These are phyloP conservation scores for Rhexocercosporidium sp. DNA, from an alignment of 2,329 filamentous ascomycete genomes.

Conservation along the genomic window DNA sequence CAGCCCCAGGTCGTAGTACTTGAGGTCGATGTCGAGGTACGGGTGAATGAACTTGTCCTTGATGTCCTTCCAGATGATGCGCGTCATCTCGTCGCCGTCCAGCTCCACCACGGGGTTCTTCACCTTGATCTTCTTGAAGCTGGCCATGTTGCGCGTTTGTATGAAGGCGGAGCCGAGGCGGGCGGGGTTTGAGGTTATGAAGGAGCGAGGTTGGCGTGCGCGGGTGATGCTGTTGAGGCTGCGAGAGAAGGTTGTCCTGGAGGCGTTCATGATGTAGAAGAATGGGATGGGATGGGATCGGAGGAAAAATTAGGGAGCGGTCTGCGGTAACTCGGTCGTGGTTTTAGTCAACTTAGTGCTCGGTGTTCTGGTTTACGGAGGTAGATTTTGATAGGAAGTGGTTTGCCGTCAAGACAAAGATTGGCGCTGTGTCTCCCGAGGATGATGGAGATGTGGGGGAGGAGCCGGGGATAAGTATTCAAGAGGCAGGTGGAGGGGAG, in stretches of 20 bases:
- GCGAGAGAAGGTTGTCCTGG: slow-evolving; percentile 23
- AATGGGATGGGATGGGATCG: not conserved
- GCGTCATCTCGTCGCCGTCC: slow-evolving; percentile 95
- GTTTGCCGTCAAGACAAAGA: slow-evolving; percentile 11
- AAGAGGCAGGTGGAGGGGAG: not conserved
- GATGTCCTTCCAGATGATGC: slow-evolving; percentile 99
- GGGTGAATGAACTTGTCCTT: slow-evolving; percentile 98
- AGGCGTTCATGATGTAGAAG: slow-evolving; percentile 27
- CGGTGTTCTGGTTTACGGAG: not conserved
- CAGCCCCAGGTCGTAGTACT: slow-evolving; percentile 95
- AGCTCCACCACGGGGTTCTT: slow-evolving; percentile 99
- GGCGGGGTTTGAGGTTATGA: slow-evolving; percentile 14
- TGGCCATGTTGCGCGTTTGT: slow-evolving; percentile 58
- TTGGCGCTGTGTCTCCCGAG: slow-evolving; percentile 7
- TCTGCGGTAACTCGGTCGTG: not conserved
- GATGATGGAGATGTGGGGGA: not conserved
- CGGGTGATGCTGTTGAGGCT: slow-evolving; percentile 18
- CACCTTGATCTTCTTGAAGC: slow-evolving; percentile 91
- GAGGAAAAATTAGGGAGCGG: not conserved
- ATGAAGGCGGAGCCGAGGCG: slow-evolving; percentile 34
- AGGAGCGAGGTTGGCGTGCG: not conserved
- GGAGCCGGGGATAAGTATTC: slow-evolving; percentile 12
- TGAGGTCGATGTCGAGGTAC: slow-evolving; percentile 96
- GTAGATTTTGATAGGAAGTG: slow-evolving; percentile 10
- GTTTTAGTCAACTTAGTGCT: slow-evolving; percentile 4